phyloP scores from a whole-genome alignment of 2,329 filamentous ascomycete species.

The Dothideomycetidae sp. region DNA sequence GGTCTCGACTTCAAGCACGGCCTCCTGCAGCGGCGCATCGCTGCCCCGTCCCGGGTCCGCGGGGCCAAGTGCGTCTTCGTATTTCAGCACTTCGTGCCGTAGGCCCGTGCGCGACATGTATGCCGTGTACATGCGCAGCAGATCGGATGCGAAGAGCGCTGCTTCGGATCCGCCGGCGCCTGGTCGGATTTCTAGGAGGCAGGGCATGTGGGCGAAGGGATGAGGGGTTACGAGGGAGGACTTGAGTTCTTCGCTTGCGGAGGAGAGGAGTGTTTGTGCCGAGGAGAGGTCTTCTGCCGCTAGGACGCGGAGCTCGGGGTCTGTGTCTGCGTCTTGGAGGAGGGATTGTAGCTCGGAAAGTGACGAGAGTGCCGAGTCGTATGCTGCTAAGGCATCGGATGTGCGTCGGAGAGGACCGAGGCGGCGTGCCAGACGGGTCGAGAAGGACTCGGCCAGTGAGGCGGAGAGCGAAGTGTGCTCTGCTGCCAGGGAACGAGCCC shows the following conservation, averaged over 20 bases:
- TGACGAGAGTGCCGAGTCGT: constrained; percentile 44
- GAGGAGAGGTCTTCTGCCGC: constrained; percentile 55
- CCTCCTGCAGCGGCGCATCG: constrained; percentile 66
- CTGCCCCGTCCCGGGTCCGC: constrained; percentile 38
- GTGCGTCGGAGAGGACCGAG: constrained; percentile 41
- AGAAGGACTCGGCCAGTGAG: constrained; percentile 40
- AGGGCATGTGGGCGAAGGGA: constrained; percentile 79
- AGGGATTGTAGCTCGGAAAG: constrained; percentile 59
- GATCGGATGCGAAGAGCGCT: constrained; percentile 71
- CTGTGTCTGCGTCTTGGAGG: constrained; percentile 51
- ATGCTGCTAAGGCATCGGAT: constrained; percentile 39
- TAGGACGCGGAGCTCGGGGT: constrained; percentile 44
- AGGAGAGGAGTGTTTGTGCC: constrained; percentile 47
- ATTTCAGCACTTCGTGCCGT: constrained; percentile 57
- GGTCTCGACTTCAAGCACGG: constrained; percentile 67
- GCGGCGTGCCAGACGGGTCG: constrained; percentile 42
- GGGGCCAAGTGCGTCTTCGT: constrained; percentile 55
- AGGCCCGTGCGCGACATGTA: constrained; percentile 60
- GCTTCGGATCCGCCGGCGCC: constrained; percentile 88
- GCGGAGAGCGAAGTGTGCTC: constrained; percentile 42
- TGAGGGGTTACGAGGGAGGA: constrained; percentile 71
- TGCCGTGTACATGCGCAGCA: constrained; percentile 78
- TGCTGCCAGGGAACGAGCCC: constrained; percentile 40
- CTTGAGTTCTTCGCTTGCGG: constrained; percentile 54
- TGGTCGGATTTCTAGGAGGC: constrained; percentile 80